phyloP scores from a whole-genome alignment of 2,329 filamentous ascomycete genomes.

The Xylaria sp. region DNA sequence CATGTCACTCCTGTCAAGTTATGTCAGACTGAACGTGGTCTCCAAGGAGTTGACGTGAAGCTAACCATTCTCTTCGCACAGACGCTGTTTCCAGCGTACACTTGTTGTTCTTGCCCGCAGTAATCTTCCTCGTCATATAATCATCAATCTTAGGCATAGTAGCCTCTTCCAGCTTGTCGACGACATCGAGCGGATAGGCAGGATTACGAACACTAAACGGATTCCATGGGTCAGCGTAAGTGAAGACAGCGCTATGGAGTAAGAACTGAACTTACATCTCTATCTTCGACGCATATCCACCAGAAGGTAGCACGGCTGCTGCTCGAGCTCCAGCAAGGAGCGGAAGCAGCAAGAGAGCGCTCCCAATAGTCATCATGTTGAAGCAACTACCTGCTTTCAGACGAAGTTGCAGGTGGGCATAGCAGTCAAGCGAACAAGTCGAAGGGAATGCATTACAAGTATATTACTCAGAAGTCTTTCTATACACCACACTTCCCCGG shows the following conservation, averaged over 20 bases:
- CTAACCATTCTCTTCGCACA: conserved; percentile 48
- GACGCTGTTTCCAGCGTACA: conserved; percentile 48
- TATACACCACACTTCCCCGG: conserved; percentile 39
- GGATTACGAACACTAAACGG: conserved; percentile 44
- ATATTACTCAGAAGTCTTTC: conserved; percentile 34
- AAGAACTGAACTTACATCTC: conserved; percentile 39
- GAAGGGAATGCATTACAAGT: conserved; percentile 33
- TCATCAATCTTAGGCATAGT: conserved; percentile 47
- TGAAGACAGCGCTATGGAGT: background rate
- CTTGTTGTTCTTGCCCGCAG: conserved; percentile 42
- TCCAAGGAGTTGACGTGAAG: conserved; percentile 9
- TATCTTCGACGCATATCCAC: conserved; percentile 39
- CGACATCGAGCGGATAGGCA: conserved; percentile 47
- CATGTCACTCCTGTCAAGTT: conserved; percentile 47
- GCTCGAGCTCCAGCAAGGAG: conserved; percentile 43
- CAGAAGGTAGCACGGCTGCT: conserved; percentile 34
- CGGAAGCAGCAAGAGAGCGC: conserved; percentile 42
- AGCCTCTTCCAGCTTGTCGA: conserved; percentile 47
- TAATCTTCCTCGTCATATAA: conserved; percentile 43
- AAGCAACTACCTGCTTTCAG: conserved; percentile 34
- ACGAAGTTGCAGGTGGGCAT: conserved; percentile 28
- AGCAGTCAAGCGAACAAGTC: conserved; percentile 22
- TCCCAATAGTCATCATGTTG: conserved; percentile 42
- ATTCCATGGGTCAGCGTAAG: conserved; percentile 28
- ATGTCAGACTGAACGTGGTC: conserved; percentile 16